phyloP scores from a whole-genome alignment of 495 filamentous ascomycete genomes.

The Talaromyces borbonicus region DNA sequence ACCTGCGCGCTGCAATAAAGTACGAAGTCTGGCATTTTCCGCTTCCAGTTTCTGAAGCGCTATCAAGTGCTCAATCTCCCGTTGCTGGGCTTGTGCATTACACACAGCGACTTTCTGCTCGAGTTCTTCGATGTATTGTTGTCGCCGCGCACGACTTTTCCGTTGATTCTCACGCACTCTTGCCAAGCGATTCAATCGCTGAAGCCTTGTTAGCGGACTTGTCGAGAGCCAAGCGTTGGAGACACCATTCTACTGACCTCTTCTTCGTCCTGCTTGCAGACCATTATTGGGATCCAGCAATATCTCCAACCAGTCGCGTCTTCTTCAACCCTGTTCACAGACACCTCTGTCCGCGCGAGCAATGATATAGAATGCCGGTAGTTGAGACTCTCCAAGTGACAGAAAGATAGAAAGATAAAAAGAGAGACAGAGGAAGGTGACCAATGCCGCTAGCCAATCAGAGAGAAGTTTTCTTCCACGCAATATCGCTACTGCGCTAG shows the following conservation, averaged over 20 bases:
- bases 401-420: too few species aligned
- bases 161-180: conserved; percentile 72
- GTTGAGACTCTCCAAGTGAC: too few species aligned
- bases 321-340: too few species aligned
- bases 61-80: conserved; percentile 29
- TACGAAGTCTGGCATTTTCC: conserved; percentile 26
- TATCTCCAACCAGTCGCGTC: too few species aligned
- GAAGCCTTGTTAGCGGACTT: not conserved
- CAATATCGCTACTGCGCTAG: not conserved
- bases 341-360: too few species aligned
- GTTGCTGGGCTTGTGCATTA: conserved; percentile 33
- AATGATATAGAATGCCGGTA: too few species aligned
- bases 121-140: conserved; percentile 63
- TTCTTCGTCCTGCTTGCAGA: not conserved
- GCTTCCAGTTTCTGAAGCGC: conserved; percentile 27
- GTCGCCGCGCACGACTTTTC: conserved; percentile 62
- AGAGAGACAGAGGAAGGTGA: not conserved
- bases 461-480: not conserved
- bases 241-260: conserved; percentile 1
- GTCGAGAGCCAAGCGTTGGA: too few species aligned
- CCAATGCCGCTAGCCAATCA: not conserved
- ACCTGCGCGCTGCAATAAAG: conserved; percentile 20
- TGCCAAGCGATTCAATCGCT: conserved; percentile 28
- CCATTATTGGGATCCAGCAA: not conserved
- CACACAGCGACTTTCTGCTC: conserved; percentile 53